phyloP scores from a whole-genome alignment of 495 filamentous ascomycete genomes.

The Aspergillus haitiensis region DNA sequence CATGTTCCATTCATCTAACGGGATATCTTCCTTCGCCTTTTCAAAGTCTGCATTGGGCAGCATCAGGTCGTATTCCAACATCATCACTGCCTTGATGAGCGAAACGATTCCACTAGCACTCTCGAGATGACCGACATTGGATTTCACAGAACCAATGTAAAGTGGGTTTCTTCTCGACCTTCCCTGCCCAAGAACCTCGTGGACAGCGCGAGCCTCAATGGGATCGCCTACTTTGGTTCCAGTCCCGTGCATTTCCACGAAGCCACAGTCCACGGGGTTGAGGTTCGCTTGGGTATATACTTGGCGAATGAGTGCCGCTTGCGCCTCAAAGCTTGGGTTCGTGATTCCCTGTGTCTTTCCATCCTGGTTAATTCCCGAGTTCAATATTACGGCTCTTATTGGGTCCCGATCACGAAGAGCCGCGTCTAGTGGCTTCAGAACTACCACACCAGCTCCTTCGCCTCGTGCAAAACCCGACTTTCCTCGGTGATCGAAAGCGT shows the following conservation, averaged over 20 bases:
- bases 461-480: constrained; percentile 43
- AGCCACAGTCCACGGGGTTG: constrained; percentile 43
- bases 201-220: constrained; percentile 56
- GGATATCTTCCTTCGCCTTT: constrained; percentile 42
- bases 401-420: constrained; percentile 41
- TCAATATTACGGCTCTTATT: constrained; percentile 45
- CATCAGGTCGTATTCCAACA: constrained; percentile 8
- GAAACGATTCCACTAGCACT: constrained; percentile 55
- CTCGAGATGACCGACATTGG: constrained; percentile 52
- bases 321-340: constrained; percentile 54
- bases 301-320: constrained; percentile 51
- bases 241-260: constrained; percentile 40
- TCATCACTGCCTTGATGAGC: constrained; percentile 51
- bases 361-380: constrained; percentile 32
- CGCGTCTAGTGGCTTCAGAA: constrained; percentile 36
- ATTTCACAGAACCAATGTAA: constrained; percentile 44
- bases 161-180: constrained; percentile 25
- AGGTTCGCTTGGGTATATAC: constrained; percentile 50
- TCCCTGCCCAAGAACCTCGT: constrained; percentile 40
- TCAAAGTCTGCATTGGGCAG: constrained; percentile 52
- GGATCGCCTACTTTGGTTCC: constrained; percentile 62
- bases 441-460: constrained; percentile 39
- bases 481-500: constrained; percentile 34
- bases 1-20: not conserved
- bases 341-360: constrained; percentile 47